Evolutionary conservation across 768 basidiomycete genomes (phyloP).

Genomic region (Pleurotus sapidus): DNA sequence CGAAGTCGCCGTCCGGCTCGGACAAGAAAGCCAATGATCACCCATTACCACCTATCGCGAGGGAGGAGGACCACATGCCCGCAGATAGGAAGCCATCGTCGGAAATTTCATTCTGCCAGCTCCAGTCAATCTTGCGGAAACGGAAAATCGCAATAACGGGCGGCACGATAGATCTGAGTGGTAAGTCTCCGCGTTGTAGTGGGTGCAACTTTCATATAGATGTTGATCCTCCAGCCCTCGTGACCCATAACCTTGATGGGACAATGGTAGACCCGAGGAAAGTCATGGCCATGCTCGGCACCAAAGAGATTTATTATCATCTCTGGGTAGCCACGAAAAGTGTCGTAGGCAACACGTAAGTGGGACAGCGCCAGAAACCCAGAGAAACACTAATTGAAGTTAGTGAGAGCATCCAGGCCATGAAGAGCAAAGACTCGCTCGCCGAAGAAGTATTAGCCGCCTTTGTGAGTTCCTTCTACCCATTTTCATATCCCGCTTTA

Average conservation of each 20-base stretch:
- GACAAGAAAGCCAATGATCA: too few species aligned
- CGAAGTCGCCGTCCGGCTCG: too few species aligned
- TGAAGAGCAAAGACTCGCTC: not conserved
- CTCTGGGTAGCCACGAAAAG: slow-evolving; percentile 29
- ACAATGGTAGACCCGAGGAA: slow-evolving; percentile 21
- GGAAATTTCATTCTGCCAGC: not conserved
- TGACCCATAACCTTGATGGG: slow-evolving; percentile 22
- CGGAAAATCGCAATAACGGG: slow-evolving; percentile 35
- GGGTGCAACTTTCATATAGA: too few species aligned
- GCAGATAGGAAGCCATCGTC: not conserved
- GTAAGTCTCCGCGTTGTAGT: slow-evolving; percentile 25
- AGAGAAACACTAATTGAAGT: not conserved
- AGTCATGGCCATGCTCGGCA: slow-evolving; percentile 15
- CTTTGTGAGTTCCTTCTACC: slow-evolving; percentile 20
- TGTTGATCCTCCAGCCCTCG: slow-evolving; percentile 14
- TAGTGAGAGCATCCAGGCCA: not conserved
- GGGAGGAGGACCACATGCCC: too few species aligned
- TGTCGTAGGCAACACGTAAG: slow-evolving; percentile 18
- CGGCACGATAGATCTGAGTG: slow-evolving; percentile 39
- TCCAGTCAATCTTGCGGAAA: slow-evolving; percentile 14
- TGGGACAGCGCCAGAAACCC: not conserved
- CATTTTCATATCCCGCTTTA: not conserved
- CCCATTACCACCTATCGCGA: too few species aligned
- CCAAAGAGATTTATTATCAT: slow-evolving; percentile 22
- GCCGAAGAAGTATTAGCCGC: slow-evolving; percentile 16